These are phyloP conservation scores for Pezicula radicicola DNA, from an alignment of 2,329 filamentous ascomycete genomes.

Conservation along the genomic window DNA sequence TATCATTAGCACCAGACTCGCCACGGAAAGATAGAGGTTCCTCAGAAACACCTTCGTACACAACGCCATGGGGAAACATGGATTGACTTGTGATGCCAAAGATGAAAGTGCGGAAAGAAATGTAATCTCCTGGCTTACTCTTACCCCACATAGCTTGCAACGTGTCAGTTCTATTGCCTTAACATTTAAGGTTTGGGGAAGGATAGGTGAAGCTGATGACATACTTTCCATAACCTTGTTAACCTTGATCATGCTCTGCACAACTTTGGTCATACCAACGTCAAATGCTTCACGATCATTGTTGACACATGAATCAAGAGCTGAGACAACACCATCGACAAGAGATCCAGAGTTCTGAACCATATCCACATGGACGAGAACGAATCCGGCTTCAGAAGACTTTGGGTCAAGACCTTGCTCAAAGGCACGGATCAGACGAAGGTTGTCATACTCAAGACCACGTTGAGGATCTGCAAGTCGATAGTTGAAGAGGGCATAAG, in stretches of 20 bases:
- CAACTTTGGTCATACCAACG: slow-evolving; percentile 56
- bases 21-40: slow-evolving; percentile 81
- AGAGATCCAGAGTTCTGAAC: slow-evolving; percentile 80
- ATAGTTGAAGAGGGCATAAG: slow-evolving; percentile 69
- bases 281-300: slow-evolving; percentile 58
- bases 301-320: slow-evolving; percentile 55
- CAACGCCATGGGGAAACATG: slow-evolving; percentile 90
- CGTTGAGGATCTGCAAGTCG: slow-evolving; percentile 51
- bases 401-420: slow-evolving; percentile 82
- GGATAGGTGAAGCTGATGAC: slow-evolving; percentile 18
- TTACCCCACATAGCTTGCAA: slow-evolving; percentile 78
- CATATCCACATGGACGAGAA: slow-evolving; percentile 96
- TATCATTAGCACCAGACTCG: slow-evolving; percentile 91
- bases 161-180: slow-evolving; percentile 26
- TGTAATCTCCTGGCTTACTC: slow-evolving; percentile 80
- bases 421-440: slow-evolving; percentile 86
- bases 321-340: slow-evolving; percentile 67
- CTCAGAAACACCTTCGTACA: slow-evolving; percentile 81
- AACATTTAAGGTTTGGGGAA: neutral
- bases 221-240: slow-evolving; percentile 76
- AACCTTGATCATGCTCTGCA: slow-evolving; percentile 64
- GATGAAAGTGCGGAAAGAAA: slow-evolving; percentile 92
- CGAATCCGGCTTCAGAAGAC: slow-evolving; percentile 91
- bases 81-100: slow-evolving; percentile 91
- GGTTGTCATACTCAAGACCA: slow-evolving; percentile 61